Evolutionary conservation across 2,329 filamentous ascomycete genomes (phyloP).

Genomic region (Helotiales sp.): DNA sequence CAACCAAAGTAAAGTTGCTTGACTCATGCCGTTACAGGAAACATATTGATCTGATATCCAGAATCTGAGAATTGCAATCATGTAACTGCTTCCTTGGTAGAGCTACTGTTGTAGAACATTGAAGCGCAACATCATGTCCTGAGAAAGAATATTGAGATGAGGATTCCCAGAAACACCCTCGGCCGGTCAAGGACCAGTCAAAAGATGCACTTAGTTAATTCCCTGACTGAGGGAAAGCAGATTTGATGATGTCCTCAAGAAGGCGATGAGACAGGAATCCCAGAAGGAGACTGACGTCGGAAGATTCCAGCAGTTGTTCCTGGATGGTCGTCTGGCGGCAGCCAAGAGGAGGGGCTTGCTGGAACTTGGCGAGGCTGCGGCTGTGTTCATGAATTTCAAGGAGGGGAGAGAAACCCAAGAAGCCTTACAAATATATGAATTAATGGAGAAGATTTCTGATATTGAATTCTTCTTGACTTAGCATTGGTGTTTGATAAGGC

Average conservation of each 20-base stretch:
- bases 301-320: background rate
- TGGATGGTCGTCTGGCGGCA: background rate
- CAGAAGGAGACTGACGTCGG: background rate
- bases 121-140: background rate
- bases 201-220: too few relatives aligned
- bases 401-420: background rate
- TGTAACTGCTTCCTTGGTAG: background rate
- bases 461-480: background rate
- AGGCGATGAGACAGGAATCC: background rate
- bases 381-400: background rate
- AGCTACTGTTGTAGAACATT: background rate
- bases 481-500: background rate
- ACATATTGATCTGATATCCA: too few relatives aligned
- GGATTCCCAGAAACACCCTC: background rate
- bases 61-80: too few relatives aligned
- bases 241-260: background rate
- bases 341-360: conserved; percentile 3
- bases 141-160: background rate
- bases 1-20: too few relatives aligned
- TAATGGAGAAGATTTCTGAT: background rate
- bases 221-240: too few relatives aligned
- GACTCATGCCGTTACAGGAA: too few relatives aligned
- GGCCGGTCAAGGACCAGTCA: background rate
- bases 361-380: conserved; percentile 1
- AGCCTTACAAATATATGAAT: background rate